These are phyloP conservation scores for Urochloa ruziziensis DNA, from an alignment of 176 grass and related monocot species.

Conservation along the genomic window DNA sequence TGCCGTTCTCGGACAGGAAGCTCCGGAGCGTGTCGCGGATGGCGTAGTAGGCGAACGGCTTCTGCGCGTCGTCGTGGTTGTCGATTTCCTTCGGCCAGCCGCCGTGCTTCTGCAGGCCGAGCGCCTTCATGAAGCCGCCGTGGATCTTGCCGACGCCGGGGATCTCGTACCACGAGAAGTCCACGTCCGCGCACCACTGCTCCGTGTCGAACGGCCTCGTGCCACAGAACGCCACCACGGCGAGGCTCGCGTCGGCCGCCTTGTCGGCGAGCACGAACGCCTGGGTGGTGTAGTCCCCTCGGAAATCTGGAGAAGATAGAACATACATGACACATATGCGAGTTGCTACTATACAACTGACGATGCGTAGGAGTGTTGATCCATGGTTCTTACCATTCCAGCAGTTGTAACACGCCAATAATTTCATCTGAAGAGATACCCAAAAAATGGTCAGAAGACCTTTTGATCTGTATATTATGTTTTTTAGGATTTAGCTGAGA, in stretches of 20 bases:
- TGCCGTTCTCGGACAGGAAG: conserved; percentile 21
- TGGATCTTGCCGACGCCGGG: conserved; percentile 50
- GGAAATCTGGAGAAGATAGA: conserved; percentile 38
- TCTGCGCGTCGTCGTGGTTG: background rate
- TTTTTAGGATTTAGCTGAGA: background rate
- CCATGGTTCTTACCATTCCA: conserved; percentile 64
- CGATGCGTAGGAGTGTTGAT: background rate
- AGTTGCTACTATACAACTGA: too few relatives aligned
- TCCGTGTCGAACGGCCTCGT: conserved; percentile 66
- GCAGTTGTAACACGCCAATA: conserved; percentile 66
- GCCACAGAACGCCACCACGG: conserved; percentile 70
- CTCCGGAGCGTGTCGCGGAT: conserved; percentile 47
- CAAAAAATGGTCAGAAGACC: background rate
- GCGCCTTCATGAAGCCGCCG: conserved; percentile 73
- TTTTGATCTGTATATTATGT: background rate
- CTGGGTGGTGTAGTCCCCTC: conserved; percentile 55
- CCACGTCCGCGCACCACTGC: conserved; percentile 78
- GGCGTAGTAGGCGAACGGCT: conserved; percentile 70
- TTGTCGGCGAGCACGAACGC: conserved; percentile 67
- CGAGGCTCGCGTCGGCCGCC: conserved; percentile 40
- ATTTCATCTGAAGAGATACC: conserved; percentile 53
- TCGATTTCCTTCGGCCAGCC: conserved; percentile 39
- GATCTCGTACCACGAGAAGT: conserved; percentile 75
- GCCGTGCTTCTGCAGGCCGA: conserved; percentile 45
- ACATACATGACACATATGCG: background rate